A percentile compares a stretch with the other conserved stretches of the same genome.
Evolutionary conservation across 257 asterid species (phyloP).

Genomic region (Fraxinus anomala): DNA sequence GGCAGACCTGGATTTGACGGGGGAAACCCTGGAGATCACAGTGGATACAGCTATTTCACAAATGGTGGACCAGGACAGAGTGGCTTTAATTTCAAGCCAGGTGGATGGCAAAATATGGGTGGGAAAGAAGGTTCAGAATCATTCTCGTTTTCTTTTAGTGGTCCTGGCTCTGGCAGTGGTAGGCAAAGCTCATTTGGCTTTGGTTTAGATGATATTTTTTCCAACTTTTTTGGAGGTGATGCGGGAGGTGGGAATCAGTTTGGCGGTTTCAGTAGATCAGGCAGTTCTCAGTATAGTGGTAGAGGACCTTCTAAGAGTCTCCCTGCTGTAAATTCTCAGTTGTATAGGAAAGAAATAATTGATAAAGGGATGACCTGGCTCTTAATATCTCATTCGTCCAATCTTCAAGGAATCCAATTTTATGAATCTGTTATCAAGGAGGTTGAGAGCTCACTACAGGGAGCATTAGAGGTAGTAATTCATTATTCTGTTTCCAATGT

Average conservation of each 20-base stretch:
- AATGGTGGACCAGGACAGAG: conserved; percentile 76
- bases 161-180: conserved; percentile 62
- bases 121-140: conserved; percentile 72
- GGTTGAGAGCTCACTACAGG: conserved; percentile 59
- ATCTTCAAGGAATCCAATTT: conserved; percentile 51
- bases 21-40: conserved; percentile 55
- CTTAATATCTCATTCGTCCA: conserved; percentile 52
- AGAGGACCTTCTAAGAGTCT: conserved; percentile 50
- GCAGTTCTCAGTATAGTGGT: conserved; percentile 49
- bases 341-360: conserved; percentile 65
- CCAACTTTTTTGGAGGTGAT: conserved; percentile 69
- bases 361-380: conserved; percentile 83
- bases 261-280: conserved; percentile 70
- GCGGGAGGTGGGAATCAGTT: conserved; percentile 66
- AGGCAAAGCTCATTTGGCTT: conserved; percentile 59
- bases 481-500: background rate
- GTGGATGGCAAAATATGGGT: conserved; percentile 79
- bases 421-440: conserved; percentile 61
- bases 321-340: conserved; percentile 50
- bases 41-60: conserved; percentile 64
- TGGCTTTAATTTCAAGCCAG: conserved; percentile 76
- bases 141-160: conserved; percentile 89
- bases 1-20: conserved; percentile 72
- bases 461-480: conserved; percentile 72
- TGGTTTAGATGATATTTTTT: conserved; percentile 69